Percentiles rank a stretch among this genome's conserved stretches.
These are phyloP conservation scores for Phytopythium helicoides DNA, from an alignment of 352 stramenopile genomes.

Conservation along the genomic window DNA sequence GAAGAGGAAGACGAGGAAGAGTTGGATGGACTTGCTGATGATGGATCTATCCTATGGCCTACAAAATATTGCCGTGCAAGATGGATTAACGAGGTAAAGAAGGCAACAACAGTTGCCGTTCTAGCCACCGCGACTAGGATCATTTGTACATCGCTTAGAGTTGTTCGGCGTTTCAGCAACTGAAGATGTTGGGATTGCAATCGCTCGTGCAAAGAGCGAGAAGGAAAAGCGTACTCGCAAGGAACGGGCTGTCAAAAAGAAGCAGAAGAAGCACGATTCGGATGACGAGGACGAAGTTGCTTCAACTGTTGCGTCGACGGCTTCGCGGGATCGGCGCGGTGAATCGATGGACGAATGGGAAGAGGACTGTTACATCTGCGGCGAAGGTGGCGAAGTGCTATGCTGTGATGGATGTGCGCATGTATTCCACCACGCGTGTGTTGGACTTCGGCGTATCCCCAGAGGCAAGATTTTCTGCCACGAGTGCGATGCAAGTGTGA, in stretches of 20 bases:
- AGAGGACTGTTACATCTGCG: slow-evolving; percentile 89
- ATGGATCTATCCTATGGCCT: slow-evolving; percentile 66
- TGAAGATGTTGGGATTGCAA: slow-evolving; percentile 35
- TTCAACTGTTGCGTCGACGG: slow-evolving; percentile 4
- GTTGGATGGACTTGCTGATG: slow-evolving; percentile 49
- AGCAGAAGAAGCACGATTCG: slow-evolving; percentile 53
- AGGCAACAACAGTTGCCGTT: slow-evolving; percentile 43
- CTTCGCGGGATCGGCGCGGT: slow-evolving; percentile 11
- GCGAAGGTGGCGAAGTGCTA: slow-evolving; percentile 78
- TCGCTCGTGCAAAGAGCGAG: slow-evolving; percentile 58
- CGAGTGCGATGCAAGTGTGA: slow-evolving; percentile 66
- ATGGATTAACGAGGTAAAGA: slow-evolving; percentile 66
- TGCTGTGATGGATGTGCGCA: slow-evolving; percentile 91
- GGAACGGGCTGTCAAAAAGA: slow-evolving; percentile 65
- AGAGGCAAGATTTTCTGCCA: slow-evolving; percentile 86
- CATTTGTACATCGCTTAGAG: slow-evolving; percentile 71
- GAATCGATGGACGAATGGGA: slow-evolving; percentile 84
- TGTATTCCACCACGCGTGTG: slow-evolving; percentile 90
- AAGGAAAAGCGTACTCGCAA: slow-evolving; percentile 73
- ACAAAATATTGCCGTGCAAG: slow-evolving; percentile 64
- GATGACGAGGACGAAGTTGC: slow-evolving; percentile 38
- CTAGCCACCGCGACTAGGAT: slow-evolving; percentile 56
- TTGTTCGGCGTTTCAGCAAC: slow-evolving; percentile 53
- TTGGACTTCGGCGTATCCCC: slow-evolving; percentile 72
- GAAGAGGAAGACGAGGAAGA: slow-evolving; percentile 80